Evolutionary conservation across 2,329 filamentous ascomycete species (phyloP).

Genomic region (Pseudopyricularia javanii): DNA sequence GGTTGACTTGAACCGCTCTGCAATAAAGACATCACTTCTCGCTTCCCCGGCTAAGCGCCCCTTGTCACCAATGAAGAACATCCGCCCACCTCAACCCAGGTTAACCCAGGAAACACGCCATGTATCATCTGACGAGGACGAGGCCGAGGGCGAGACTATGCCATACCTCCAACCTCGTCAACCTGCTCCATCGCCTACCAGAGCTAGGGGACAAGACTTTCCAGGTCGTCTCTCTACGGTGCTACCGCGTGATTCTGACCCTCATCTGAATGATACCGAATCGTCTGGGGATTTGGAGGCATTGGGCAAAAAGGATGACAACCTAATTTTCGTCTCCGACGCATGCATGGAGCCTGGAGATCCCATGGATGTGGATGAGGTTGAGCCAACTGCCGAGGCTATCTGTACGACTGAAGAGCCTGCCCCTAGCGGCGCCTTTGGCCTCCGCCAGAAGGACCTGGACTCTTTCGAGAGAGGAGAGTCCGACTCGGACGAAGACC

Average conservation of each 20-base stretch:
- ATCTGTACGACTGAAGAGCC: background rate
- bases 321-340: conserved; percentile 6
- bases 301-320: background rate
- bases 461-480: conserved; percentile 35
- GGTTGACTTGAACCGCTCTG: conserved; percentile 17
- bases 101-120: too few species aligned
- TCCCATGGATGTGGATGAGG: conserved; percentile 15
- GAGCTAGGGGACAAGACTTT: conserved; percentile 13
- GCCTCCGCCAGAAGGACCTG: conserved; percentile 34
- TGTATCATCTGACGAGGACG: too few species aligned
- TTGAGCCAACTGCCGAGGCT: conserved; percentile 4
- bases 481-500: conserved; percentile 44
- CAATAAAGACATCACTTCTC: conserved; percentile 33
- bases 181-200: background rate
- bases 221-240: conserved; percentile 24
- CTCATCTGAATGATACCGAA: conserved; percentile 6
- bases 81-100: conserved; percentile 19
- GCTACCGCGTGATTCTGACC: conserved; percentile 18
- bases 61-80: conserved; percentile 20
- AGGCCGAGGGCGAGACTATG: too few species aligned
- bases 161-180: too few species aligned
- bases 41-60: conserved; percentile 27
- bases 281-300: conserved; percentile 2
- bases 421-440: conserved; percentile 18
- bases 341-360: conserved; percentile 4